Conservation (phyloP, 108 stramenopile genomes). For the Seminavis robusta region DNA sequence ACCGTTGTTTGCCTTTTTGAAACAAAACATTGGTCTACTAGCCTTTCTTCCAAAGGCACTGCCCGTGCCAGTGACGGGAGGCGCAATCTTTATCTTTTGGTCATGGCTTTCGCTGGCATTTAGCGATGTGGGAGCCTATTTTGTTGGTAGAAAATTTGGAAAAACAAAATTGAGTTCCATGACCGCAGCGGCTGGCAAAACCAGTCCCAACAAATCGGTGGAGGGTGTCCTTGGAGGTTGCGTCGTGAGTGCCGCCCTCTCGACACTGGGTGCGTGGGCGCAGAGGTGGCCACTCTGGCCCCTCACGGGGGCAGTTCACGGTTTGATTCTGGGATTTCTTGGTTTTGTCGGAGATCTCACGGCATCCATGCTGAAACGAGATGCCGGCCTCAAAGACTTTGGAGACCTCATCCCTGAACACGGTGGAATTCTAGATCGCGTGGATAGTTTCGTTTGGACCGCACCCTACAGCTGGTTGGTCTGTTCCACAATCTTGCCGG, state of each 20-base stretch:
- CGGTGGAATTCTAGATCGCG: conserved; percentile 94
- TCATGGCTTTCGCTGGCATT: conserved; percentile 93
- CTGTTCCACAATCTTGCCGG: conserved; percentile 68
- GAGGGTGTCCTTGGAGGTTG: conserved; percentile 95
- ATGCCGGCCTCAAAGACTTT: conserved; percentile 95
- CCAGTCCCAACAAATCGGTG: conserved; percentile 95
- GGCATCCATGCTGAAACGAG: conserved; percentile 95
- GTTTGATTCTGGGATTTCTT: conserved; percentile 67
- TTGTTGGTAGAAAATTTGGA: conserved; percentile 81
- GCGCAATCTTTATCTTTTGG: conserved; percentile 94
- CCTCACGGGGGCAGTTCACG: conserved; percentile 84
- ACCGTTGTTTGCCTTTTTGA: conserved; percentile 55
- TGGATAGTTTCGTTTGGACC: conserved; percentile 95
- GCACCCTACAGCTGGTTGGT: conserved; percentile 87
- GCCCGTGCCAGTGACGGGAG: conserved; percentile 77
- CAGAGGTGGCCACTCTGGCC: conserved; percentile 89
- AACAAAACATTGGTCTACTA: conserved; percentile 29
- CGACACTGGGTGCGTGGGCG: conserved; percentile 83
- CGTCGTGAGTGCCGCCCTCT: conserved; percentile 51
- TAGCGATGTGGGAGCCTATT: conserved; percentile 92
- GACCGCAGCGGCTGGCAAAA: conserved; percentile 83
- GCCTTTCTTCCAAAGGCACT: conserved; percentile 64
- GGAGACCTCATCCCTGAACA: conserved; percentile 96
- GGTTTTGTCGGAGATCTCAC: conserved; percentile 95
- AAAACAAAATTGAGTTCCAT: conserved; percentile 77